These are phyloP conservation scores for Malus hybrid DNA, from an alignment of 331 rosid species.

Conservation along the genomic window DNA sequence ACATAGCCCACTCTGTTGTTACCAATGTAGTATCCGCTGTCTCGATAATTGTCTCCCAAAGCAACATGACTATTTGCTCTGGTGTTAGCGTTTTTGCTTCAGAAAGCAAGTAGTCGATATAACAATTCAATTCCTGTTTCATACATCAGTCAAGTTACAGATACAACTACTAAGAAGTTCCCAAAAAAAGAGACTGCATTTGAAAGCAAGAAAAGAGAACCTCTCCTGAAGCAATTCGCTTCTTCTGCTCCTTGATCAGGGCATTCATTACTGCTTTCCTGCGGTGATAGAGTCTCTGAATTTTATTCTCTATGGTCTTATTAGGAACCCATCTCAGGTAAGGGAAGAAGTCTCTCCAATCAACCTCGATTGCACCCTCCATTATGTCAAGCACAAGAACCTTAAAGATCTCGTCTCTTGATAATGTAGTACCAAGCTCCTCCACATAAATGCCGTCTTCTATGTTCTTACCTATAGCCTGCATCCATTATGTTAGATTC, in stretches of 20 bases:
- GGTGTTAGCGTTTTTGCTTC: slow-evolving; percentile 56
- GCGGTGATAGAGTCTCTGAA: slow-evolving; percentile 22
- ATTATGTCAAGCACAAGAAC: slow-evolving; percentile 63
- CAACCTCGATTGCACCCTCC: slow-evolving; percentile 96
- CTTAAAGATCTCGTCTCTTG: slow-evolving; percentile 47
- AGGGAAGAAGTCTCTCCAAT: slow-evolving; percentile 98
- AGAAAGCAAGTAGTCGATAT: slow-evolving; percentile 43
- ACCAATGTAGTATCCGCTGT: slow-evolving; percentile 76
- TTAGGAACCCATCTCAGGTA: slow-evolving; percentile 94
- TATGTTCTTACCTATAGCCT: slow-evolving; percentile 61
- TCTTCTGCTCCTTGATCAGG: slow-evolving; percentile 52
- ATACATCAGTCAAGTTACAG: slow-evolving; percentile 13
- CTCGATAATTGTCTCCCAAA: slow-evolving; percentile 86
- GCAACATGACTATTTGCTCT: slow-evolving; percentile 54
- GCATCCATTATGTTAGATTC: slow-evolving; percentile 13
- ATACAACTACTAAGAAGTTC: neutral
- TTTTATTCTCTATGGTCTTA: slow-evolving; percentile 41
- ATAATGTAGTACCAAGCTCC: slow-evolving; percentile 40
- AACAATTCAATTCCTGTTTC: slow-evolving; percentile 56
- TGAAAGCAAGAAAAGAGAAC: slow-evolving; percentile 14
- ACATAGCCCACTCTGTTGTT: slow-evolving; percentile 86
- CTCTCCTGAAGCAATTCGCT: slow-evolving; percentile 68
- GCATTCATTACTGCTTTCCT: slow-evolving; percentile 55
- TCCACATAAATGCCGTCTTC: slow-evolving; percentile 55
- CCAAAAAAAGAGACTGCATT: neutral